Evolutionary conservation across 2,329 filamentous ascomycete genomes (phyloP).

Genomic region (Phyllosticta paracitricarpa): DNA sequence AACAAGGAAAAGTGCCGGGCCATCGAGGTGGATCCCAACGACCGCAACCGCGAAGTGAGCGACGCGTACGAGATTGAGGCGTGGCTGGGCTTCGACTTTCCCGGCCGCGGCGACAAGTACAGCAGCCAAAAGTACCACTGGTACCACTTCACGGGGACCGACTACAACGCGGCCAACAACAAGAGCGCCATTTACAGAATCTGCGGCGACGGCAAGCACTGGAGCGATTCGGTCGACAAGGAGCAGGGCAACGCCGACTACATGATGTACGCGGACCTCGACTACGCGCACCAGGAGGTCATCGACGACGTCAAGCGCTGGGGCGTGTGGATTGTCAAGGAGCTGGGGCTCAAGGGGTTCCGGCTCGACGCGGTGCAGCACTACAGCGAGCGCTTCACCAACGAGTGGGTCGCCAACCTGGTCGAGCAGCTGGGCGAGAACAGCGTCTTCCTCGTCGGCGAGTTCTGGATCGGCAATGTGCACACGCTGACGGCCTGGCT

Average conservation of each 20-base stretch:
- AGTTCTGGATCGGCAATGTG: slow-evolving; percentile 56
- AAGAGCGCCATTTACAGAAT: slow-evolving; percentile 58
- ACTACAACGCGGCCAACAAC: slow-evolving; percentile 50
- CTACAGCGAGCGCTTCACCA: slow-evolving; percentile 57
- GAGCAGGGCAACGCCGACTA: slow-evolving; percentile 50
- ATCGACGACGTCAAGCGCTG: slow-evolving; percentile 54
- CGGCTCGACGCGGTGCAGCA: slow-evolving; percentile 66
- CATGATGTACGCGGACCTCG: slow-evolving; percentile 60
- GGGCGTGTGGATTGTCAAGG: slow-evolving; percentile 56
- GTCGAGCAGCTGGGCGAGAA: slow-evolving; percentile 39
- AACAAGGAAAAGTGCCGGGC: slow-evolving; percentile 51
- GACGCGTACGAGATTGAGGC: slow-evolving; percentile 53
- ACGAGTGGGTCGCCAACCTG: slow-evolving; percentile 51
- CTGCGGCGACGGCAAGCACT: slow-evolving; percentile 51
- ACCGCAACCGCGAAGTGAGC: slow-evolving; percentile 46
- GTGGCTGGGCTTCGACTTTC: slow-evolving; percentile 59
- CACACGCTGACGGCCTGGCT: slow-evolving; percentile 48
- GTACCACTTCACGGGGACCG: slow-evolving; percentile 58
- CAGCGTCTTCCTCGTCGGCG: slow-evolving; percentile 54
- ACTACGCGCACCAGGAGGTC: slow-evolving; percentile 55
- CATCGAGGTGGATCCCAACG: slow-evolving; percentile 51
- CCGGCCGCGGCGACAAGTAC: slow-evolving; percentile 50
- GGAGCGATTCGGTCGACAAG: slow-evolving; percentile 52
- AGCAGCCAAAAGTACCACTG: slow-evolving; percentile 54
- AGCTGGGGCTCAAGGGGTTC: slow-evolving; percentile 54